Evolutionary conservation across 192 early-diverging fungal species (phyloP).

Genomic region (Umbelopsis vinacea): DNA sequence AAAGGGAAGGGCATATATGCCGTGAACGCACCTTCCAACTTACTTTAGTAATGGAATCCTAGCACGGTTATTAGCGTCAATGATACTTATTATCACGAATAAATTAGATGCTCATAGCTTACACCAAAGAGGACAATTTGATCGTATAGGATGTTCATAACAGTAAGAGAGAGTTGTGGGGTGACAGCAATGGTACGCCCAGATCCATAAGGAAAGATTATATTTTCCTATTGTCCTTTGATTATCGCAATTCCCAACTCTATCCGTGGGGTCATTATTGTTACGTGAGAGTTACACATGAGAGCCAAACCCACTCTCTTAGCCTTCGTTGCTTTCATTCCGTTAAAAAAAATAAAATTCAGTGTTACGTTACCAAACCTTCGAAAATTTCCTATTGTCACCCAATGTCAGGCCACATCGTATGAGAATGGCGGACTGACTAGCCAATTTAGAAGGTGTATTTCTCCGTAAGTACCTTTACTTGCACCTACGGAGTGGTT

Average conservation of each 20-base stretch:
- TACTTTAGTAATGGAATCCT: slow-evolving; percentile 54
- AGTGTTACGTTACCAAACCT: neutral
- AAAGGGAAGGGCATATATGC: neutral
- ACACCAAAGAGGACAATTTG: slow-evolving; percentile 33
- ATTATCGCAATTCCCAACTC: neutral
- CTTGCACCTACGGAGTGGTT: neutral
- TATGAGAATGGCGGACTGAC: neutral
- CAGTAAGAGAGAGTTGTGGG: neutral
- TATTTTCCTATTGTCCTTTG: neutral
- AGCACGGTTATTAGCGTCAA: neutral
- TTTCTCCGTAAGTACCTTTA: neutral
- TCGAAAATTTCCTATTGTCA: neutral
- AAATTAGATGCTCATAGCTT: neutral
- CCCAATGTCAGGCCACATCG: neutral
- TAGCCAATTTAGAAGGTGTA: neutral
- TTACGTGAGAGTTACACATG: neutral
- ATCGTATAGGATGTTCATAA: slow-evolving; percentile 23
- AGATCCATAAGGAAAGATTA: neutral
- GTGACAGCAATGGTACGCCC: neutral
- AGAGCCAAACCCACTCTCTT: neutral
- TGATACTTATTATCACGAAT: neutral
- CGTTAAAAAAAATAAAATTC: neutral
- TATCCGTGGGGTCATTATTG: neutral
- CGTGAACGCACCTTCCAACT: neutral
- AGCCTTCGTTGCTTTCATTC: neutral